phyloP scores from a whole-genome alignment of 2,329 filamentous ascomycete species.

The Pseudocercospora musae region DNA sequence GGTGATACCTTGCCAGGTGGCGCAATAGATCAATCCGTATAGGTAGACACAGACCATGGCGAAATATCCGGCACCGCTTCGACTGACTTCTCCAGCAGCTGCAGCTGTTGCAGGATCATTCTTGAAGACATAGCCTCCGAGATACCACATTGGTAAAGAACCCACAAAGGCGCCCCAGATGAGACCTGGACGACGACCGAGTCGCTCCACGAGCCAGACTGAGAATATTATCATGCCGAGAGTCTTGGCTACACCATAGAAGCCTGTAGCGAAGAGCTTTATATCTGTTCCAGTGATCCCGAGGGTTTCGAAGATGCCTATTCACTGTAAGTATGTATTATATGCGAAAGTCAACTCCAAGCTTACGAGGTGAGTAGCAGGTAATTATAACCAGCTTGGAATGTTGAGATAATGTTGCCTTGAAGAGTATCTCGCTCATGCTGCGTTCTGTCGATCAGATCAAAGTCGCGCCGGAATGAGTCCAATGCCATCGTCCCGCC shows the following conservation, averaged over 20 bases:
- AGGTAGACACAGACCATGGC: conserved; percentile 56
- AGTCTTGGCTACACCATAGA: conserved; percentile 48
- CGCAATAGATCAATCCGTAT: conserved; percentile 53
- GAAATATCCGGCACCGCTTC: conserved; percentile 49
- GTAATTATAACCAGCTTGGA: conserved; percentile 38
- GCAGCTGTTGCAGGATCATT: conserved; percentile 49
- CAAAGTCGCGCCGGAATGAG: conserved; percentile 40
- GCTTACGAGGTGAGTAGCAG: conserved; percentile 28
- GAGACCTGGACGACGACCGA: conserved; percentile 42
- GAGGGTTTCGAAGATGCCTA: conserved; percentile 41
- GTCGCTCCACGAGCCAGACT: conserved; percentile 39
- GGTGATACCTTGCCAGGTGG: conserved; percentile 40
- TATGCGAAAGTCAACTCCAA: neutral
- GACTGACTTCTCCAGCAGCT: conserved; percentile 42
- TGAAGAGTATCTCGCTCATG: conserved; percentile 42
- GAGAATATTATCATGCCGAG: conserved; percentile 40
- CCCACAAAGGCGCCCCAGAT: conserved; percentile 50
- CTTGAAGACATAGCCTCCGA: conserved; percentile 54
- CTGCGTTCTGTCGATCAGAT: conserved; percentile 33
- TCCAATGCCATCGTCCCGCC: conserved; percentile 41
- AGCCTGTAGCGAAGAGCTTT: conserved; percentile 49
- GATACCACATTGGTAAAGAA: conserved; percentile 48
- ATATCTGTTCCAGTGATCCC: conserved; percentile 45
- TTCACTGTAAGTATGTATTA: neutral
- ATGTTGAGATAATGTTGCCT: conserved; percentile 40